Percentiles rank a stretch among this genome's conserved stretches.
phyloP scores from a whole-genome alignment of 345 rosid genomes.

The Brassica juncea region DNA sequence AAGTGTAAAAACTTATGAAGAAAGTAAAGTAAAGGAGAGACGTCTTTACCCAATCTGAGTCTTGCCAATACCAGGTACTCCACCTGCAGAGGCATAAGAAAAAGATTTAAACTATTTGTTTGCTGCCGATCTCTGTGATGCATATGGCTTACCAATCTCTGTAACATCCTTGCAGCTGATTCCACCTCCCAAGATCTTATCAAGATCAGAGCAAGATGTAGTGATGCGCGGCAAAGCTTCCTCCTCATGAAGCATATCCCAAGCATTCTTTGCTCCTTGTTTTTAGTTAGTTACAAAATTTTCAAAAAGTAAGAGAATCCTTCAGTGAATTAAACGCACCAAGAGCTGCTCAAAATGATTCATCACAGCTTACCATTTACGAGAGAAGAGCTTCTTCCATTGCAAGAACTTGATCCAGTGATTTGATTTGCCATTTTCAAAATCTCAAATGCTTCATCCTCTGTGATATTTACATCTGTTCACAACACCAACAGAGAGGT shows the following conservation, averaged over 20 bases:
- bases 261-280: slow-evolving; percentile 80
- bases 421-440: slow-evolving; percentile 47
- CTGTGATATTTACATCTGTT: slow-evolving; percentile 57
- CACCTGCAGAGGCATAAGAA: slow-evolving; percentile 48
- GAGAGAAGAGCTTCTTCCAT: slow-evolving; percentile 39
- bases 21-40: slow-evolving; percentile 7
- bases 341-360: not conserved
- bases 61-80: slow-evolving; percentile 93
- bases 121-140: not conserved
- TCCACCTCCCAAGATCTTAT: slow-evolving; percentile 85
- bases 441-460: slow-evolving; percentile 61
- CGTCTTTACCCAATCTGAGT: slow-evolving; percentile 80
- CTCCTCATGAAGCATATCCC: slow-evolving; percentile 90
- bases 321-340: not conserved
- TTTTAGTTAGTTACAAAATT: not conserved
- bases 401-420: slow-evolving; percentile 20
- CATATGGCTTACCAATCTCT: slow-evolving; percentile 66
- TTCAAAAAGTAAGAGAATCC: not conserved
- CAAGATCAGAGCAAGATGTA: slow-evolving; percentile 82
- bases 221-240: slow-evolving; percentile 61
- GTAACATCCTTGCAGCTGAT: slow-evolving; percentile 87
- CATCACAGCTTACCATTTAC: slow-evolving; percentile 48
- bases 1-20: not conserved
- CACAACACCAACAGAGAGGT: not conserved
- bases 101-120: not conserved